Conservation (phyloP, 202 grass and related monocot genomes). For the Zoysia matrella region DNA sequence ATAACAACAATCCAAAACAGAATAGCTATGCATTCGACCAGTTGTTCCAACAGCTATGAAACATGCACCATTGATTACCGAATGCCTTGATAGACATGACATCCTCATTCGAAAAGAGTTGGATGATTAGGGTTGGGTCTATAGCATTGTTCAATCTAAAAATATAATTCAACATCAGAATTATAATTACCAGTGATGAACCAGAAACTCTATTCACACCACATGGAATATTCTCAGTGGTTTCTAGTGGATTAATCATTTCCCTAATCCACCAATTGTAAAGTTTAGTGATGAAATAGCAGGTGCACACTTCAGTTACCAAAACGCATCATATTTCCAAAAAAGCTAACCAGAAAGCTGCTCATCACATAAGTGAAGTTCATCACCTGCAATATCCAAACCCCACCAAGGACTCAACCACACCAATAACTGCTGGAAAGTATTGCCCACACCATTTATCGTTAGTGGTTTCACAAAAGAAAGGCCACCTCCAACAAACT, state of each 20-base stretch:
- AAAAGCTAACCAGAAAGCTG: constrained; percentile 44
- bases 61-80: too few species aligned
- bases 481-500: constrained; percentile 35
- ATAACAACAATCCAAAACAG: too few species aligned
- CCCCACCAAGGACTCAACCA: constrained; percentile 40
- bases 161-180: neutral
- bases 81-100: too few species aligned
- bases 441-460: neutral
- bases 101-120: too few species aligned
- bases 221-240: neutral
- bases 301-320: constrained; percentile 23
- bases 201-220: constrained; percentile 7
- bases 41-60: too few species aligned
- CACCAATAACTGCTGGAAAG: constrained; percentile 26
- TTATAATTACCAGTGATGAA: constrained; percentile 9
- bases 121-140: too few species aligned
- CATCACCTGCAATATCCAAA: constrained; percentile 47
- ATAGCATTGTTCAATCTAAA: too few species aligned
- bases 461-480: constrained; percentile 34
- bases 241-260: neutral
- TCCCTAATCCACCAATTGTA: neutral
- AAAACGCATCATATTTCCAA: constrained; percentile 43
- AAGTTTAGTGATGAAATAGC: constrained; percentile 35
- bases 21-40: too few species aligned
- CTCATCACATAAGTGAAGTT: constrained; percentile 43